Evolutionary conservation across 805 yeast genomes (phyloP).

Genomic region (Lachancea meyersii): DNA sequence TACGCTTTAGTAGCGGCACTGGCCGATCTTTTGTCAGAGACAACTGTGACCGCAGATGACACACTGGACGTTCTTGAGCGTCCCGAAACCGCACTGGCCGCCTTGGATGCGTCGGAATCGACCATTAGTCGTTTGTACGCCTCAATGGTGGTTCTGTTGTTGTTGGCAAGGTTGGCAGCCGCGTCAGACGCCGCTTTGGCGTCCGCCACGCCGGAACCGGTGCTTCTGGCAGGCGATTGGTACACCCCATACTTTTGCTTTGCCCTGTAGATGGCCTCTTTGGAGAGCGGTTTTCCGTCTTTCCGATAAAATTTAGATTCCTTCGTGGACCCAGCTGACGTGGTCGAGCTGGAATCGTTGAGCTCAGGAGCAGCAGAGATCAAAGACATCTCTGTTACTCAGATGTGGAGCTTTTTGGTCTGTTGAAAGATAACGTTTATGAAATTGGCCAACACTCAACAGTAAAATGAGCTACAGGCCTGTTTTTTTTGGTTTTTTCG

Average conservation of each 20-base stretch:
- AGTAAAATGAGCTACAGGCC: too few relatives aligned
- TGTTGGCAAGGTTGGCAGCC: constrained; percentile 71
- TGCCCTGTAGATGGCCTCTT: constrained; percentile 70
- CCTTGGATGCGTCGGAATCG: constrained; percentile 30
- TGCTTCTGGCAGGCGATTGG: constrained; percentile 42
- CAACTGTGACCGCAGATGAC: constrained; percentile 6
- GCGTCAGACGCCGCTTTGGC: constrained; percentile 55
- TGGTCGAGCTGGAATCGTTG: constrained; percentile 5
- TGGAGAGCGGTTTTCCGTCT: constrained; percentile 64
- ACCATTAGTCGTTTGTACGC: constrained; percentile 48
- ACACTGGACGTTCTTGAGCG: constrained; percentile 6
- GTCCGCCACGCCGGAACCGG: constrained; percentile 54
- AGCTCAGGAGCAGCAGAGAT: constrained; percentile 23
- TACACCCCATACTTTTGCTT: constrained; percentile 63
- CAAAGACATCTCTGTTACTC: constrained; percentile 24
- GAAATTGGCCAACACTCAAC: too few relatives aligned
- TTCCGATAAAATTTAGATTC: constrained; percentile 51
- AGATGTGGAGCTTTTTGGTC: not conserved
- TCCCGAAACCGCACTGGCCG: constrained; percentile 24
- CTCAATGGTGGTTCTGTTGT: constrained; percentile 54
- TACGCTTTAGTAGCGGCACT: constrained; percentile 31
- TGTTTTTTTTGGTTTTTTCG: too few relatives aligned
- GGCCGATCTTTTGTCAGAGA: constrained; percentile 8
- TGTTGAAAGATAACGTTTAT: too few relatives aligned
- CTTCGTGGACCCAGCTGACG: constrained; percentile 4